Evolutionary conservation across 2,329 filamentous ascomycete species (phyloP), one percentile per base, ranked within the genome.

Genomic region (Exophiala sp.): DNA sequence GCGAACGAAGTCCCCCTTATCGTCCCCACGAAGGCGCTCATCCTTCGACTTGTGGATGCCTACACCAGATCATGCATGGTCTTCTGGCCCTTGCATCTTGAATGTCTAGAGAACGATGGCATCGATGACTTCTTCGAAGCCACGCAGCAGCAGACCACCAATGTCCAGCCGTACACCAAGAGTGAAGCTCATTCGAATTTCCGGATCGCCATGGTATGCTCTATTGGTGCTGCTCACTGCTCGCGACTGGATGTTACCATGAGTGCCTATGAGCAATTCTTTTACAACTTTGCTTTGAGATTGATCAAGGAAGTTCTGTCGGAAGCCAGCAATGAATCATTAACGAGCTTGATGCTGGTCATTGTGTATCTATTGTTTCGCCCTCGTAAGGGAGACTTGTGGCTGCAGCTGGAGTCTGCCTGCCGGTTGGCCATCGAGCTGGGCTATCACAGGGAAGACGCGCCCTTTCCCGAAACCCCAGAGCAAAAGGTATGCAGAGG

Each of bases 361-460:
- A 50, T 54, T 16, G 42, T 59, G 5, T 60, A 56, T 37, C 48
- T 52, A 21, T 44, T 59, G 3, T 59, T 59, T 24, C 47, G 55
- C 10, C 58, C 58, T 13, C 40, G 42, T 11, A 58, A 58, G 43
- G 58, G 58, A 40, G 58, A 60, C 30, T 38, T 56, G 19, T 56
- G 53, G 53, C 47, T 43, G 22, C 41, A 58, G 34, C 48, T 59
- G 16, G 50, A 58, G 34, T 59, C 52, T 21, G 60, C 59, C n/a
- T 61, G 58, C 30, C 50, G 60, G 3, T 46, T 62, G 6, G 55
- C 51, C 14, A 52, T 65, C 10, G 63, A 66, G 50, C 58, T 64
- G 14, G 62, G 62, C 24, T 65, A 63, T 42, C 63, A 64, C 48
- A 61, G 60, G 2, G 63, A 65, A 32, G 44, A 55, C 27, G 52